Base-by-base conservation (phyloP, 345 rosid species). In the Ricinus communis region DNA sequence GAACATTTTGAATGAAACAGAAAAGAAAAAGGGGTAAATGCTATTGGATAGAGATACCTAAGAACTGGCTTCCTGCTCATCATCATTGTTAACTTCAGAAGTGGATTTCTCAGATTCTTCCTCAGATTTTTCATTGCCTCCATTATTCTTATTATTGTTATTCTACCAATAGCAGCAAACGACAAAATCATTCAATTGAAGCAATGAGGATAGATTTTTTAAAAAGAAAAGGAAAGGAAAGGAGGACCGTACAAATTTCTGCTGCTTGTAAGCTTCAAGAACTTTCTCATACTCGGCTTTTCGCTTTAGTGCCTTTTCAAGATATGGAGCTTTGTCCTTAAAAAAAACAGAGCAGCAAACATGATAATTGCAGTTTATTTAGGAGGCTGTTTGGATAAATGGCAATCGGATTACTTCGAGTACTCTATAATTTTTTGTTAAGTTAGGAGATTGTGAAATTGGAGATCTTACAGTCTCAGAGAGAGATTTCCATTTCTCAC, bases 401-500 rank as follows among this genome's bases (percentile, higher is more conserved):
- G 8, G 2, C 8, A 31, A 58, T 30, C n/a, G n/a, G n/a, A n/a
- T n/a, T n/a, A n/a, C n/a, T n/a, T n/a, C n/a, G n/a, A n/a, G n/a
- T n/a, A n/a, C n/a, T n/a, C n/a, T n/a, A n/a, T n/a, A n/a, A n/a
- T n/a, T n/a, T n/a, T n/a, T n/a, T n/a, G n/a, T n/a, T n/a, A n/a
- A n/a, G n/a, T n/a, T n/a, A n/a, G n/a, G n/a, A n/a, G n/a, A n/a
- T n/a, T n/a, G n/a, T n/a, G n/a, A 60, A 57, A 38, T 0, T 24
- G 11, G 51, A 49, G 45, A 46, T 74, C 80, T 76, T 76, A 81
- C 84, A 49, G 76, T 30, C 14, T 52, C 66, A 55, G 87, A 67
- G 81, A 83, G 62, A 8, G 81, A 78, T 58, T 71, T 81, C 87
- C 87, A 83, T 65, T 76, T 83, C 66, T 71, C 77, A 33, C 87